Conservation (phyloP, 768 basidiomycete species). For the Suillus discolor region DNA sequence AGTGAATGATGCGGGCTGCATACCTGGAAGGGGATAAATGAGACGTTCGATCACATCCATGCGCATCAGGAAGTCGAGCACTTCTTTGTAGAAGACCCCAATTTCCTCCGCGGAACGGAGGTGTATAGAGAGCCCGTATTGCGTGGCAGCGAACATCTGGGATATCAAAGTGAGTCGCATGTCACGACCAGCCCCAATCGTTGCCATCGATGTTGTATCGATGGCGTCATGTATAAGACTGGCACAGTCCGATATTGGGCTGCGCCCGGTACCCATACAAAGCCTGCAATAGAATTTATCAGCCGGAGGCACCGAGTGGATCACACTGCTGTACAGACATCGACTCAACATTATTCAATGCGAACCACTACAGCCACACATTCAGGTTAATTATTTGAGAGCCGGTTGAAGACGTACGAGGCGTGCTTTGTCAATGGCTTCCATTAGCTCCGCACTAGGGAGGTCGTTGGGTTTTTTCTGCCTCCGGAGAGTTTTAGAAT, state of each 20-base stretch:
- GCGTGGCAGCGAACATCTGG: conserved; percentile 37
- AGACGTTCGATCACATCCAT: conserved; percentile 41
- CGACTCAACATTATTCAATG: conserved; percentile 40
- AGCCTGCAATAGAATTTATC: conserved; percentile 30
- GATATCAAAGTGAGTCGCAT: conserved; percentile 40
- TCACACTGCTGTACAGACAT: conserved; percentile 30
- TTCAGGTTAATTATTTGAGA: conserved; percentile 18
- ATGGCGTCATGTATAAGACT: conserved; percentile 33
- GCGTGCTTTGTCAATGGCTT: conserved; percentile 39
- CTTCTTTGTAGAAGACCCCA: conserved; percentile 36
- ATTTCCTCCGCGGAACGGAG: conserved; percentile 30
- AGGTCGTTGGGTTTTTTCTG: conserved; percentile 30
- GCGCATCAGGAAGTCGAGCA: conserved; percentile 32
- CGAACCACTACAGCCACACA: conserved; percentile 37
- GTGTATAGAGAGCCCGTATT: conserved; percentile 34
- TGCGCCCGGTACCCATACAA: conserved; percentile 44
- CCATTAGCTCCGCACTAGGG: conserved; percentile 32
- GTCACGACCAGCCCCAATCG: conserved; percentile 30
- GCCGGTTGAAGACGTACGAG: conserved; percentile 32
- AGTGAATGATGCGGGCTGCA: conserved; percentile 7
- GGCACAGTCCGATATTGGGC: conserved; percentile 39
- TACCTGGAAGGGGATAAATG: conserved; percentile 41
- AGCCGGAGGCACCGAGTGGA: conserved; percentile 3
- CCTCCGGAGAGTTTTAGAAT: conserved; percentile 31
- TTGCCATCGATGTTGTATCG: conserved; percentile 26